Percentiles rank a stretch among this genome's conserved stretches.
Conservation (phyloP, 2,329 filamentous ascomycete genomes). For the Niveomyces coronatus region DNA sequence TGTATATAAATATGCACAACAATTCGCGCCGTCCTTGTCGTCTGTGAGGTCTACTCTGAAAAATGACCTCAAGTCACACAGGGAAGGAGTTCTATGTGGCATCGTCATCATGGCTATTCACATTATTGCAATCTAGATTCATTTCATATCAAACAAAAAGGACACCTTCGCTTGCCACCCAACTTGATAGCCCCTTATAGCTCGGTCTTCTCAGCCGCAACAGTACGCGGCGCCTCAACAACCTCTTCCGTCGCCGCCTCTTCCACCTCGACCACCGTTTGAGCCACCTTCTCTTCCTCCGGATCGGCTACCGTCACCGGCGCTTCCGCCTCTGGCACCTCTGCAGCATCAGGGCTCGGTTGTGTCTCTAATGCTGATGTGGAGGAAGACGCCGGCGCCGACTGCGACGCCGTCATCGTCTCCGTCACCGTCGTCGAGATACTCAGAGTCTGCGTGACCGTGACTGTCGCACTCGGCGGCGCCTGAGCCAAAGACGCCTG, state of each 20-base stretch:
- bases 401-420: slow-evolving; percentile 3
- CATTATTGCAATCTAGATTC: slow-evolving; percentile 8
- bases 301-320: neutral
- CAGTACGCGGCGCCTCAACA: neutral
- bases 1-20: too few species aligned
- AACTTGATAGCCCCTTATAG: neutral
- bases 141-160: slow-evolving; percentile 6
- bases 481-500: slow-evolving; percentile 5
- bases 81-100: too few species aligned
- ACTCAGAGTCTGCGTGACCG: slow-evolving; percentile 21
- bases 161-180: neutral
- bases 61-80: too few species aligned
- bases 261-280: neutral
- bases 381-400: too few species aligned
- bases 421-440: slow-evolving; percentile 15
- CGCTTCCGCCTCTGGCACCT: slow-evolving; percentile 12
- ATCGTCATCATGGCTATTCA: slow-evolving; percentile 9
- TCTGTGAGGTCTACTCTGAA: too few species aligned
- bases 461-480: slow-evolving; percentile 18
- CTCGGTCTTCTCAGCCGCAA: neutral
- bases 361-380: too few species aligned
- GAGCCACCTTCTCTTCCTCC: slow-evolving; percentile 5
- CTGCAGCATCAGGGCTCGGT: slow-evolving; percentile 3
- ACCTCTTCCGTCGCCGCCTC: too few species aligned
- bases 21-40: too few species aligned